Evolutionary conservation across 2,329 filamentous ascomycete species (phyloP).

Genomic region (Xylaria sp.): DNA sequence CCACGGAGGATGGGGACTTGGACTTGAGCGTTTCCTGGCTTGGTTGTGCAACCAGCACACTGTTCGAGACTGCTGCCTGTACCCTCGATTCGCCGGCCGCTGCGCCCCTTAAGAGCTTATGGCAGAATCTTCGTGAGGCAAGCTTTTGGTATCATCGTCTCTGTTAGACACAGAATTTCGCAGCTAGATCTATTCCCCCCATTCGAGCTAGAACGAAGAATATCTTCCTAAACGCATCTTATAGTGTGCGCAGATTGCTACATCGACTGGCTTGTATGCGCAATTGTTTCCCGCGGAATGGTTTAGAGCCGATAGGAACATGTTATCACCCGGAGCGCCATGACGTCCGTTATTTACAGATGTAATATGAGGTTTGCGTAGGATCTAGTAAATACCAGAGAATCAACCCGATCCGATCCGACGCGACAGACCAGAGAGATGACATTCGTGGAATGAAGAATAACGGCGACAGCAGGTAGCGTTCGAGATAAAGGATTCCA

Average conservation of each 20-base stretch:
- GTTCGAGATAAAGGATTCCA: no score
- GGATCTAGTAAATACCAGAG: not conserved
- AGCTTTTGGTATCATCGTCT: not conserved
- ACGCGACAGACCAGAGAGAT: no score
- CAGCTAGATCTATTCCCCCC: not conserved
- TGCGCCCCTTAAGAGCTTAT: conserved; percentile 60
- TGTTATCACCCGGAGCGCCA: not conserved
- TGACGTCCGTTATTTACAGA: not conserved
- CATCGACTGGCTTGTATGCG: conserved; percentile 11
- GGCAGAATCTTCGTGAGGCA: not conserved
- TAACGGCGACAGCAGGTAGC: no score
- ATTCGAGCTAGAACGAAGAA: not conserved
- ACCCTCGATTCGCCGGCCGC: conserved; percentile 74
- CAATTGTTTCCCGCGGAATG: not conserved
- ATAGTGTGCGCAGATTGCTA: conserved; percentile 9
- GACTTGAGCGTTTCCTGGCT: conserved; percentile 72
- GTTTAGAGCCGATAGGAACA: not conserved
- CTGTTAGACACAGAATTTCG: not conserved
- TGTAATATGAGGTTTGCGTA: not conserved
- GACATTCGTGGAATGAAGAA: no score
- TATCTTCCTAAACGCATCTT: not conserved
- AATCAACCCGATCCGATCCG: not conserved
- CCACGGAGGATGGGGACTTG: conserved; percentile 89
- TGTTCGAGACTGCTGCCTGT: conserved; percentile 64
- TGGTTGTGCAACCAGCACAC: conserved; percentile 61